Percentiles rank a stretch among this genome's conserved stretches.
Conservation (phyloP, 2,329 filamentous ascomycete species). For the Alternaria incomplexa region DNA sequence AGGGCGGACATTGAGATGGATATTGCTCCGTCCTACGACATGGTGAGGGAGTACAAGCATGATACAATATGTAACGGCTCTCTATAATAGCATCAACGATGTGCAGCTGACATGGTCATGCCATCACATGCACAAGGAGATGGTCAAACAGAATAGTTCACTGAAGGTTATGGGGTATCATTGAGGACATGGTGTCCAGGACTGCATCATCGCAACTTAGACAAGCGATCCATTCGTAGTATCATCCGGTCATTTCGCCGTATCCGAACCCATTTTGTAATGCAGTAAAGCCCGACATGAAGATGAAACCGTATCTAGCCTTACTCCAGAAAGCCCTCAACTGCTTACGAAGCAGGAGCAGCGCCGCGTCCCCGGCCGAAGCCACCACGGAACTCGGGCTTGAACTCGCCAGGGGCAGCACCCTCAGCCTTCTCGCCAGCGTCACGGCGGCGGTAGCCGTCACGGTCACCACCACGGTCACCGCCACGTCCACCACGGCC, state of each 20-base stretch:
- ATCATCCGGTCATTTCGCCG: constrained; percentile 48
- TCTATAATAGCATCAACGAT: not conserved
- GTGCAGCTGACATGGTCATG: not conserved
- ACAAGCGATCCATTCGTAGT: constrained; percentile 45
- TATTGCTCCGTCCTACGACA: not conserved
- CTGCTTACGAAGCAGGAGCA: constrained; percentile 47
- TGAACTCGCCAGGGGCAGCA: constrained; percentile 51
- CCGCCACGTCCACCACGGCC: constrained; percentile 68
- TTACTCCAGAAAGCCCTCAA: constrained; percentile 27
- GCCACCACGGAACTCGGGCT: constrained; percentile 53
- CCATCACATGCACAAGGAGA: not conserved
- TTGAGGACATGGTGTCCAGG: constrained; percentile 40
- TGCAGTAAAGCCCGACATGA: constrained; percentile 37
- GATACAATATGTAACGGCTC: no score
- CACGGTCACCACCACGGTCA: constrained; percentile 73
- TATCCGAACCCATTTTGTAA: constrained; percentile 46
- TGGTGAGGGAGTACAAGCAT: not conserved
- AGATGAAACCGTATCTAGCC: constrained; percentile 30
- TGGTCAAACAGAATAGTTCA: constrained; percentile 13
- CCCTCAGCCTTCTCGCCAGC: constrained; percentile 57
- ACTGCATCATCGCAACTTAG: constrained; percentile 29
- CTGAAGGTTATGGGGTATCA: constrained; percentile 46
- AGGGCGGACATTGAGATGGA: constrained; percentile 48
- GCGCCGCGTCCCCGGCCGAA: constrained; percentile 49
- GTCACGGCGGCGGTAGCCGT: constrained; percentile 85